These are phyloP conservation scores for Spergularia bocconei DNA, from an alignment of 148 eudicot genomes.

Conservation along the genomic window DNA sequence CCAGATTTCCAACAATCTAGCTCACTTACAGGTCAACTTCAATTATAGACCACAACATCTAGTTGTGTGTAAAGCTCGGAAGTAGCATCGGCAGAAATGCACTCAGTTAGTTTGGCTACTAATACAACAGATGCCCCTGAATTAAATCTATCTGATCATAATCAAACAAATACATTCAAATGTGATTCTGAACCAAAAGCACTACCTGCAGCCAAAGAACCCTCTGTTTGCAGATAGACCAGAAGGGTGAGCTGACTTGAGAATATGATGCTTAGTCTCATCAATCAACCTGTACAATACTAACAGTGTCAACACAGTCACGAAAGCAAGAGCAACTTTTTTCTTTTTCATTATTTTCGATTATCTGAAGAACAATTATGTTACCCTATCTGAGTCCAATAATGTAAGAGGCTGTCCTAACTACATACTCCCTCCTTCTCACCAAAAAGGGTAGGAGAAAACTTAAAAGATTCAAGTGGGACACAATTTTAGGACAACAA, in stretches of 20 bases:
- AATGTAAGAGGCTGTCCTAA: no score
- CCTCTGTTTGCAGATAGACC: constrained; percentile 97
- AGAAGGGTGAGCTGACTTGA: constrained; percentile 97
- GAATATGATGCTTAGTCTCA: constrained; percentile 73
- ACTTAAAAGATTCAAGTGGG: no score
- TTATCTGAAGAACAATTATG: not conserved
- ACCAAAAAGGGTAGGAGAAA: no score
- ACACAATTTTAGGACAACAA: no score
- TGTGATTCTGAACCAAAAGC: constrained; percentile 4
- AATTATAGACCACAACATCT: not conserved
- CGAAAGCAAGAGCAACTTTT: not conserved
- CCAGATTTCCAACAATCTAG: not conserved
- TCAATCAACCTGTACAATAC: constrained; percentile 65
- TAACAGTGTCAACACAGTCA: not conserved
- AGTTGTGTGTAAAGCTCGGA: not conserved
- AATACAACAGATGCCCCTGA: not conserved
- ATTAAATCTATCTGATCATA: not conserved
- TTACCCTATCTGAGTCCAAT: no score
- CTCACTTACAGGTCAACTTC: not conserved
- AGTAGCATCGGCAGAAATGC: not conserved
- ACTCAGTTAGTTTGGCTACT: not conserved
- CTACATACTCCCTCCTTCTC: no score
- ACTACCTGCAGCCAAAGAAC: constrained; percentile 96
- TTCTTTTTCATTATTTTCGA: not conserved
- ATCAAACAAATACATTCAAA: not conserved